A percentile compares a stretch with the other conserved stretches of the same genome.
Conservation (phyloP, 78 protist species). For the Dictyostelium citrinum region DNA sequence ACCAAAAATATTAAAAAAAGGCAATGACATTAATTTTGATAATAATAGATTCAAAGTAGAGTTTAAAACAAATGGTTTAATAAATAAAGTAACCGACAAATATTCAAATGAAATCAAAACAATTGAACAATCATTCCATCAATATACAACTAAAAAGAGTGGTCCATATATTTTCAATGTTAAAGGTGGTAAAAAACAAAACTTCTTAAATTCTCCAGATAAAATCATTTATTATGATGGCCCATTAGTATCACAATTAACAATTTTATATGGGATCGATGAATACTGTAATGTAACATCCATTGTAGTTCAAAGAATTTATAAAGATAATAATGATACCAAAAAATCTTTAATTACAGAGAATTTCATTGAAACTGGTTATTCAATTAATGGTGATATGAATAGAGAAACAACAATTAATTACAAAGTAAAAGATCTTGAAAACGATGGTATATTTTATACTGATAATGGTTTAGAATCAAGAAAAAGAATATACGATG, state of each 20-base stretch:
- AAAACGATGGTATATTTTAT: neutral
- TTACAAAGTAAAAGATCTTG: neutral
- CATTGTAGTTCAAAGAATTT: neutral
- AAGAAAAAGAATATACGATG: neutral
- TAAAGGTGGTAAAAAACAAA: neutral
- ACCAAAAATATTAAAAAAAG: neutral
- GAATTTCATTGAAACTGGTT: slow-evolving; percentile 23
- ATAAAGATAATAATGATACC: neutral
- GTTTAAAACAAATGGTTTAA: slow-evolving; percentile 17
- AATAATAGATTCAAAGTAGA: neutral
- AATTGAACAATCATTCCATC: neutral
- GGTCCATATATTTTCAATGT: slow-evolving; percentile 13
- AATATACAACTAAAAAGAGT: neutral
- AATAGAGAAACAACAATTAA: slow-evolving; percentile 29
- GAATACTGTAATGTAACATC: neutral
- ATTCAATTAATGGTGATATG: neutral
- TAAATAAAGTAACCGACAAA: neutral
- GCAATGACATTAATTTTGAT: neutral
- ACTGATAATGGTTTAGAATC: slow-evolving; percentile 77
- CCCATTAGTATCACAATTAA: neutral
- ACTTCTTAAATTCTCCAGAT: neutral
- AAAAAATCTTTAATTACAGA: neutral
- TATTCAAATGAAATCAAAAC: neutral
- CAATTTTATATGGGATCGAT: neutral
- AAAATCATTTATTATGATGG: neutral